phyloP scores from a whole-genome alignment of 257 asterid species.

The Nicotiana otophora region DNA sequence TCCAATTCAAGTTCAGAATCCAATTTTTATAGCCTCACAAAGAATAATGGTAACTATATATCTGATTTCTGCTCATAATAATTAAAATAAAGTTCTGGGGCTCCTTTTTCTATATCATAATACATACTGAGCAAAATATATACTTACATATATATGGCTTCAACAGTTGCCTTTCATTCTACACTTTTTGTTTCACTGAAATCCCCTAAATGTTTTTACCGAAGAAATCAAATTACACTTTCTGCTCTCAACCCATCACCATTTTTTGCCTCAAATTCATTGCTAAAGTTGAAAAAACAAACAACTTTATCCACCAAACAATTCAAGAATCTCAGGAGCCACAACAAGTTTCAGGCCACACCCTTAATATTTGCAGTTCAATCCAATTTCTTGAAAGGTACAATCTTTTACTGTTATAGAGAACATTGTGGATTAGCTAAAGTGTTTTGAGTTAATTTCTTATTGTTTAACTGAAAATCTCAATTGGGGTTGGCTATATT shows the following conservation, averaged over 20 bases:
- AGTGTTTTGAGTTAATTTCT: neutral
- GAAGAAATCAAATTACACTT: neutral
- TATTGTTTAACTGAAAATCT: neutral
- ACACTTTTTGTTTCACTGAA: neutral
- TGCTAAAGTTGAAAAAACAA: slow-evolving; percentile 31
- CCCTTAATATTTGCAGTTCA: slow-evolving; percentile 44
- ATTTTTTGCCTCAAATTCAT: slow-evolving; percentile 26
- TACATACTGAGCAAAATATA: too few relatives aligned
- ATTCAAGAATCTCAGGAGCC: slow-evolving; percentile 27
- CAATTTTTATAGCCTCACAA: neutral
- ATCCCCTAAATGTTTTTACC: slow-evolving; percentile 11
- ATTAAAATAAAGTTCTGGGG: neutral
- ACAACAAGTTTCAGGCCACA: slow-evolving; percentile 15
- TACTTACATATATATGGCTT: neutral
- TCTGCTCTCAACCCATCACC: slow-evolving; percentile 20
- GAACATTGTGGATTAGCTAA: neutral
- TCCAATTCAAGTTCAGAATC: neutral
- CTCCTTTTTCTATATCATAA: too few relatives aligned
- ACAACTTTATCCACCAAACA: slow-evolving; percentile 18
- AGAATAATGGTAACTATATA: neutral
- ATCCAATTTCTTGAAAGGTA: slow-evolving; percentile 60
- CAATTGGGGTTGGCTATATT: neutral
- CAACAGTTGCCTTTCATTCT: neutral
- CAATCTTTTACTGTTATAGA: neutral
- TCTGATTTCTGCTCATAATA: neutral